Evolutionary conservation across 2,329 filamentous ascomycete genomes (phyloP).

Genomic region (Fusarium albosuccineum): DNA sequence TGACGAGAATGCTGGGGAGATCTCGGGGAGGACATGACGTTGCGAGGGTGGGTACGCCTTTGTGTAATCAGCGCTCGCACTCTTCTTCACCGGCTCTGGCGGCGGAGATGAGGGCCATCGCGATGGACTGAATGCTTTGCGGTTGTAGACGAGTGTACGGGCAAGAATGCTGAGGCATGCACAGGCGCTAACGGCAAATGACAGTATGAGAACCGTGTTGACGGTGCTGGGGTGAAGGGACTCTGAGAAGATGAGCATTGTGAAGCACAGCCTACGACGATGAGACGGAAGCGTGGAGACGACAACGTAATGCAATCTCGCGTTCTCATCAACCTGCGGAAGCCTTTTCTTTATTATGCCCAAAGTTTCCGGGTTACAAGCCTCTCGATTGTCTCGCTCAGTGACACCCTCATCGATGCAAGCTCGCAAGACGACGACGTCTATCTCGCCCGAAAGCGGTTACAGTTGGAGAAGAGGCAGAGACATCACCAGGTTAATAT

Average conservation of each 20-base stretch:
- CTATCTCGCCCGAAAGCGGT: slow-evolving; percentile 22
- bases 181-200: slow-evolving; percentile 21
- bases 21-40: slow-evolving; percentile 27
- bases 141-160: slow-evolving; percentile 33
- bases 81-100: slow-evolving; percentile 33
- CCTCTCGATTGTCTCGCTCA: background rate
- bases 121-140: slow-evolving; percentile 32
- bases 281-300: background rate
- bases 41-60: slow-evolving; percentile 47
- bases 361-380: background rate
- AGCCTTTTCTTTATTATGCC: slow-evolving; percentile 33
- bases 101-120: slow-evolving; percentile 24
- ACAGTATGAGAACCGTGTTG: slow-evolving; percentile 18
- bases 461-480: slow-evolving; percentile 26
- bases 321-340: slow-evolving; percentile 11
- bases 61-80: slow-evolving; percentile 39
- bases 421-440: slow-evolving; percentile 22
- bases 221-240: slow-evolving; percentile 15
- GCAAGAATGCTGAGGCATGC: slow-evolving; percentile 31
- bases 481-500: slow-evolving; percentile 32
- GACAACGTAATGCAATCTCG: background rate
- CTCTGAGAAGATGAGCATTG: slow-evolving; percentile 32
- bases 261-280: slow-evolving; percentile 1
- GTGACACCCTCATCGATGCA: background rate
- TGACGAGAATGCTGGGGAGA: slow-evolving; percentile 4